Conservation (phyloP, 1,284 basidiomycete genomes). For the Gymnopus androsaceus region DNA sequence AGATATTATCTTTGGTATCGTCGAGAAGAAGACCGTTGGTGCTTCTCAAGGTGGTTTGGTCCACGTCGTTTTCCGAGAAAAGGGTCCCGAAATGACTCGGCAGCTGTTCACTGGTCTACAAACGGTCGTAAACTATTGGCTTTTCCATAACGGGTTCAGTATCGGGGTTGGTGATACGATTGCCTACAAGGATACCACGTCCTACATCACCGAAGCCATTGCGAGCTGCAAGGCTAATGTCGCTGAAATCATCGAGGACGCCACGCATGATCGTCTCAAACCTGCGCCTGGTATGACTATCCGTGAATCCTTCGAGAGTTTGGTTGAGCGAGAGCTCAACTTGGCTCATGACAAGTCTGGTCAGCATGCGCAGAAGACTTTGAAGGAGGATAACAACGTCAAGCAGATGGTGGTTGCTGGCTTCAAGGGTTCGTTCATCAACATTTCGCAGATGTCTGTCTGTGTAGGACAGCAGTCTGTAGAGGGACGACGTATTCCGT, state of each 20-base stretch:
- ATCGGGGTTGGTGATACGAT: slow-evolving; percentile 99
- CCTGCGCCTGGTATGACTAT: slow-evolving; percentile 97
- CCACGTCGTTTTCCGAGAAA: slow-evolving; percentile 97
- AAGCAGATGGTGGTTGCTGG: slow-evolving; percentile 99
- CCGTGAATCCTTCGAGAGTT: slow-evolving; percentile 96
- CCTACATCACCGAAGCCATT: slow-evolving; percentile 83
- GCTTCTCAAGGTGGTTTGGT: slow-evolving; percentile 93
- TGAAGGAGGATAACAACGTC: slow-evolving; percentile 99
- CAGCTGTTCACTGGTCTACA: slow-evolving; percentile 94
- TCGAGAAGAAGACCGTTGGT: slow-evolving; percentile 98
- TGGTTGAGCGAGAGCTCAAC: slow-evolving; percentile 91
- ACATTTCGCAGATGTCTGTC: slow-evolving; percentile 99
- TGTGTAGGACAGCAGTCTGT: slow-evolving; percentile 99
- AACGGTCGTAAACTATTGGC: slow-evolving; percentile 97
- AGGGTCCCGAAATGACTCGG: slow-evolving; percentile 92
- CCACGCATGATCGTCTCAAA: slow-evolving; percentile 83
- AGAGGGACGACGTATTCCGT: slow-evolving; percentile 97
- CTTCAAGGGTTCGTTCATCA: slow-evolving; percentile 98
- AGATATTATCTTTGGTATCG: slow-evolving; percentile 94
- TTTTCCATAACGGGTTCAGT: slow-evolving; percentile 98
- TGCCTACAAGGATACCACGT: slow-evolving; percentile 89
- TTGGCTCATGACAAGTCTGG: slow-evolving; percentile 95
- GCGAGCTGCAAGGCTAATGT: slow-evolving; percentile 81
- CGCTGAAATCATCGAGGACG: slow-evolving; percentile 69
- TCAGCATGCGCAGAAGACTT: slow-evolving; percentile 91